Conservation (phyloP, 169 alveolate species). For the Eimeria necatrix region DNA sequence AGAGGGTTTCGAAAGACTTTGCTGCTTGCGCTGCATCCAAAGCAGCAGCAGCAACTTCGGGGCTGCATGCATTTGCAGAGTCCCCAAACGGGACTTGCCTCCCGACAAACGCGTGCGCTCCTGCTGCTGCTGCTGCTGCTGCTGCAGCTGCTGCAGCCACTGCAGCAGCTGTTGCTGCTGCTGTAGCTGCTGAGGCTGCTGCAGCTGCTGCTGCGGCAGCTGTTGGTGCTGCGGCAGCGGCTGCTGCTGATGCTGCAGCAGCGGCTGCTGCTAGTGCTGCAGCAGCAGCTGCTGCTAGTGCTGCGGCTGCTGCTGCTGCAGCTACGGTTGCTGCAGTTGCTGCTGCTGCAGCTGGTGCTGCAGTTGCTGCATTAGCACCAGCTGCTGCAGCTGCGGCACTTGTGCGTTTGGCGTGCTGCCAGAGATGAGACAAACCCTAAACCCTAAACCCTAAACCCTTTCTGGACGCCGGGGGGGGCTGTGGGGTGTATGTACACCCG, state of each 20-base stretch:
- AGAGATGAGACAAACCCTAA: background rate
- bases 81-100: constrained; percentile 97
- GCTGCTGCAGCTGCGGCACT: background rate
- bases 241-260: too few species aligned
- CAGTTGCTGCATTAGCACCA: background rate
- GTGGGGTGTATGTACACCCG: too few species aligned
- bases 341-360: background rate
- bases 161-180: too few species aligned
- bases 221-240: too few species aligned
- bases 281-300: background rate
- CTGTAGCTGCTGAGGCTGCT: too few species aligned
- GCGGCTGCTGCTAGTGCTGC: background rate
- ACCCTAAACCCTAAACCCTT: background rate
- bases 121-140: background rate
- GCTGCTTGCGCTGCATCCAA: constrained; percentile 94
- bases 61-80: constrained; percentile 99
- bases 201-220: too few species aligned
- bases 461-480: background rate
- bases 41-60: constrained; percentile 95
- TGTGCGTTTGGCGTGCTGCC: background rate
- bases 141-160: background rate
- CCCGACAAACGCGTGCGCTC: constrained; percentile 83
- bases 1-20: constrained; percentile 98
- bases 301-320: too few species aligned
- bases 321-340: background rate